Percentiles rank a stretch among this genome's conserved stretches.
phyloP scores from a whole-genome alignment of 768 basidiomycete species.

The Amanita rubescens region DNA sequence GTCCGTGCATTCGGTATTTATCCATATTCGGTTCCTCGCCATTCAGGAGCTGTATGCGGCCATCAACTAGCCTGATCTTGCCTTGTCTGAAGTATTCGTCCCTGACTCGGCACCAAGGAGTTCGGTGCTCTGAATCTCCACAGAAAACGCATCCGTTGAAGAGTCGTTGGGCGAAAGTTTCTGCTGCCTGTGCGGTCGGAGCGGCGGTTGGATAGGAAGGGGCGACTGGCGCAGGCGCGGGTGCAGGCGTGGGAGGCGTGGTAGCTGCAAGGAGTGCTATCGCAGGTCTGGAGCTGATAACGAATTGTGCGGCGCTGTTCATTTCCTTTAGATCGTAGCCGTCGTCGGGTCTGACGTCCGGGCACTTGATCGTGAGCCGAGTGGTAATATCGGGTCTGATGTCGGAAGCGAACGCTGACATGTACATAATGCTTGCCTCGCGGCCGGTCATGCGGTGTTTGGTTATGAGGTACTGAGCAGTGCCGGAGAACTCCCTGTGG shows the following conservation, averaged over 20 bases:
- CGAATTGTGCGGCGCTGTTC: not conserved
- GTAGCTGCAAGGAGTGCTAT: not conserved
- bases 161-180: no score
- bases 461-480: not conserved
- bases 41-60: no score
- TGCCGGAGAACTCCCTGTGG: not conserved
- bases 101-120: no score
- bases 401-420: not conserved
- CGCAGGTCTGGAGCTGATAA: not conserved
- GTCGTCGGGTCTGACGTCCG: not conserved
- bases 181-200: no score
- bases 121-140: no score
- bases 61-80: no score
- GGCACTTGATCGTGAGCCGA: not conserved
- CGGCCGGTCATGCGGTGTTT: not conserved
- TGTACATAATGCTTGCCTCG: not conserved
- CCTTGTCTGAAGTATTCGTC: no score
- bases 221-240: no score
- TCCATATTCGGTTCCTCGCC: no score
- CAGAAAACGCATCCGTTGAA: no score
- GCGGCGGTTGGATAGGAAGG: no score
- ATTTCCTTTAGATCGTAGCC: not conserved
- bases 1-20: no score
- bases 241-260: not conserved
- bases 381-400: not conserved